phyloP scores from a whole-genome alignment of 1,284 basidiomycete genomes.

The Anthracocystis walkeri region DNA sequence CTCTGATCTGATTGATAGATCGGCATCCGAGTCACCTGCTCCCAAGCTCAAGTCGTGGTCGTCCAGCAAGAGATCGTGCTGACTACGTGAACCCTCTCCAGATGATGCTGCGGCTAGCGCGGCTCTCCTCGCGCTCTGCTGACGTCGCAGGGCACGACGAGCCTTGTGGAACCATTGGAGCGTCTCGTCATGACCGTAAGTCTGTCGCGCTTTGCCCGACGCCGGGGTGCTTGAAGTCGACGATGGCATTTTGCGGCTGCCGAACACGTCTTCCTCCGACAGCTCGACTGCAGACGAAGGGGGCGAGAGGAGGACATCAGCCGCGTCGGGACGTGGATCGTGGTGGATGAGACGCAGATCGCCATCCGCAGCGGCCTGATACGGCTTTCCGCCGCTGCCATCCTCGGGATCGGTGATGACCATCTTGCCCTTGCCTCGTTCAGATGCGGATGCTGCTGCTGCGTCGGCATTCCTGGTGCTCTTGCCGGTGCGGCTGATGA shows the following conservation, averaged over 20 bases:
- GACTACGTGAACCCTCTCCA: slow-evolving; percentile 5
- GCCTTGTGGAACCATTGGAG: slow-evolving; percentile 59
- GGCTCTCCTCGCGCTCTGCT: slow-evolving; percentile 32
- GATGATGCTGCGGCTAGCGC: slow-evolving; percentile 10
- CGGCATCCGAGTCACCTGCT: slow-evolving; percentile 38
- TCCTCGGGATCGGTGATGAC: slow-evolving; percentile 52
- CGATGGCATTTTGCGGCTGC: slow-evolving; percentile 14
- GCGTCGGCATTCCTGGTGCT: slow-evolving; percentile 9
- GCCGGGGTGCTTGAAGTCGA: slow-evolving; percentile 21
- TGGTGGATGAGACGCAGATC: slow-evolving; percentile 56
- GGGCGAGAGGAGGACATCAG: slow-evolving; percentile 39
- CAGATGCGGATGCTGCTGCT: slow-evolving; percentile 10
- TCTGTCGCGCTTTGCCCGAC: slow-evolving; percentile 27
- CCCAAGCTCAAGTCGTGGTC: slow-evolving; percentile 21
- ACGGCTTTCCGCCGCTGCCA: slow-evolving; percentile 50
- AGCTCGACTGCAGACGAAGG: slow-evolving; percentile 22
- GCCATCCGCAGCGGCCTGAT: slow-evolving; percentile 48
- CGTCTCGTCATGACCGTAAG: slow-evolving; percentile 42
- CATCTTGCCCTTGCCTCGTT: slow-evolving; percentile 47
- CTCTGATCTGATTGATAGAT: slow-evolving; percentile 39
- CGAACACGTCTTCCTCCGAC: slow-evolving; percentile 26
- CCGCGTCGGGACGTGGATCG: slow-evolving; percentile 53
- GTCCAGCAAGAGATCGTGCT: slow-evolving; percentile 5
- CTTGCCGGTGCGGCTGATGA: slow-evolving; percentile 71
- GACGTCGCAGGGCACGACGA: slow-evolving; percentile 42